Percentiles rank a stretch among this genome's conserved stretches.
Conservation (phyloP, 805 yeast genomes). For the Teunomyces funiuensis region DNA sequence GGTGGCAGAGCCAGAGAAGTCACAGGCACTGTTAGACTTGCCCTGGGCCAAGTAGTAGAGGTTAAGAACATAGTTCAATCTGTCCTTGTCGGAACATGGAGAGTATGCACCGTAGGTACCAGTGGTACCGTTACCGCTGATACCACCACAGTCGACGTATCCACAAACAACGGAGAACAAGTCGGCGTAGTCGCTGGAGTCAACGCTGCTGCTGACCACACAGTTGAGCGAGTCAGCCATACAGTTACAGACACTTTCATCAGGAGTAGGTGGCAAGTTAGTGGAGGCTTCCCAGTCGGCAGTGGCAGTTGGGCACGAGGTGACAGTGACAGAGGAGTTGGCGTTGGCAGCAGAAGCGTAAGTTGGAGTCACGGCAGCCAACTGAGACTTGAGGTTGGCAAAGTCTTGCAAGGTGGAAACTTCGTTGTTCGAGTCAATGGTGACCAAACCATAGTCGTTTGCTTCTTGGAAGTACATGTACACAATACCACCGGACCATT, state of each 20-base stretch:
- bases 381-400: slow-evolving; percentile 60
- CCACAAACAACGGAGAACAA: slow-evolving; percentile 37
- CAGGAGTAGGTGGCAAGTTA: slow-evolving; percentile 46
- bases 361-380: slow-evolving; percentile 54
- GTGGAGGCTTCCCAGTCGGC: slow-evolving; percentile 39
- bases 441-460: slow-evolving; percentile 73
- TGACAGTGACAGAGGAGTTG: slow-evolving; percentile 24
- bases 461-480: slow-evolving; percentile 81
- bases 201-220: slow-evolving; percentile 31
- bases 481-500: slow-evolving; percentile 90
- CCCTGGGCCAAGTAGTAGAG: slow-evolving; percentile 35
- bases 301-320: slow-evolving; percentile 37
- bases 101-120: slow-evolving; percentile 46
- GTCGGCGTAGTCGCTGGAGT: slow-evolving; percentile 31
- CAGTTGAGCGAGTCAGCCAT: slow-evolving; percentile 33
- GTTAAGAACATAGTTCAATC: slow-evolving; percentile 40
- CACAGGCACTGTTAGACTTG: slow-evolving; percentile 30
- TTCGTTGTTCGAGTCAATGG: slow-evolving; percentile 43
- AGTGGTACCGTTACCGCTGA: slow-evolving; percentile 35
- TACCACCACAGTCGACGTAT: slow-evolving; percentile 36
- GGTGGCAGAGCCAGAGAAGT: slow-evolving; percentile 40
- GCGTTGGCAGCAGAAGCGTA: slow-evolving; percentile 28
- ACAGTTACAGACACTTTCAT: slow-evolving; percentile 36
- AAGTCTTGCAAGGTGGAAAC: slow-evolving; percentile 65
- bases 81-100: slow-evolving; percentile 33